phyloP scores from a whole-genome alignment of 2,329 filamentous ascomycete species.

The Trichoderma asperellum region DNA sequence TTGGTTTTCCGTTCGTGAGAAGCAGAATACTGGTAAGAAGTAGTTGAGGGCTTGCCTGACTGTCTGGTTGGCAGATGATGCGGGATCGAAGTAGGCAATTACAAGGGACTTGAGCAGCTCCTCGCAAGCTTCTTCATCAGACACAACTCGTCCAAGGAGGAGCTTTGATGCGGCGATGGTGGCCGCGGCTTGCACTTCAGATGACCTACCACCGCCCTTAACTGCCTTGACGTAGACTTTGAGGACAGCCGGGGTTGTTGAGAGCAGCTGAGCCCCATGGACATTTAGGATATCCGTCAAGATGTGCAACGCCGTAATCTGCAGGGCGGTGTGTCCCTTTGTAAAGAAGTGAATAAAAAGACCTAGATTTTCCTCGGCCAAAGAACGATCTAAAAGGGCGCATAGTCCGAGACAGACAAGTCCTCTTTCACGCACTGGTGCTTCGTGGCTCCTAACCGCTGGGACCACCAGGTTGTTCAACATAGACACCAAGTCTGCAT shows the following conservation, averaged over 20 bases:
- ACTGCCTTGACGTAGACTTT: conserved; percentile 87
- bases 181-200: conserved; percentile 78
- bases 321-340: conserved; percentile 87
- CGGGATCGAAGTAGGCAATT: conserved; percentile 86
- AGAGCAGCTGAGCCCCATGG: conserved; percentile 78
- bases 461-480: conserved; percentile 96
- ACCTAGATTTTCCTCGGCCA: conserved; percentile 88
- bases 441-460: conserved; percentile 89
- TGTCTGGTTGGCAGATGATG: conserved; percentile 76
- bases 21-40: conserved; percentile 93
- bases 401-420: conserved; percentile 88
- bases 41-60: conserved; percentile 88
- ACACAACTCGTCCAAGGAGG: conserved; percentile 77
- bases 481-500: conserved; percentile 93
- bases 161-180: conserved; percentile 84
- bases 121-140: conserved; percentile 65
- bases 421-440: conserved; percentile 87
- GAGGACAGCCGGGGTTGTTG: conserved; percentile 68
- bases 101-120: conserved; percentile 85
- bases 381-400: conserved; percentile 85
- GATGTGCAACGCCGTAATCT: conserved; percentile 88
- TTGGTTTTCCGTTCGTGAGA: conserved; percentile 80
- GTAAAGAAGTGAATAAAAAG: conserved; percentile 96
- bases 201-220: conserved; percentile 68
- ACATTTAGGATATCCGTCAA: conserved; percentile 91